A percentile compares a stretch with the other conserved stretches of the same genome.
Evolutionary conservation across 1,284 basidiomycete genomes (phyloP).

Genomic region (Earliella scabrosa): DNA sequence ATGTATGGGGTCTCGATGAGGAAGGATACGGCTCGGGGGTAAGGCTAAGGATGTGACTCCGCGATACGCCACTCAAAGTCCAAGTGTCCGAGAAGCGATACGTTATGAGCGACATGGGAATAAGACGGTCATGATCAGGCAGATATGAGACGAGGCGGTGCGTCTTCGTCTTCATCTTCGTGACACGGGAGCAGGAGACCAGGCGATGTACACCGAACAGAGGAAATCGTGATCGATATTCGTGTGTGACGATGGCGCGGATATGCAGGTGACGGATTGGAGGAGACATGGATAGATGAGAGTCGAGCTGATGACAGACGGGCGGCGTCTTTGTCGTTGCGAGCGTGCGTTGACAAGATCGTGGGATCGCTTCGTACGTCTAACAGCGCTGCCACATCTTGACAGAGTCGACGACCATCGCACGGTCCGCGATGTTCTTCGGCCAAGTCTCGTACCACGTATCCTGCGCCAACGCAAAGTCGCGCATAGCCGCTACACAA

Average conservation of each 20-base stretch:
- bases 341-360: too few species aligned
- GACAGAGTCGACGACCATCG: conserved; percentile 76
- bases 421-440: conserved; percentile 58
- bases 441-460: conserved; percentile 79
- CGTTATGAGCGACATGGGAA: neutral
- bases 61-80: neutral
- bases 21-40: too few species aligned
- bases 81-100: neutral
- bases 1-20: too few species aligned
- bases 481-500: conserved; percentile 56
- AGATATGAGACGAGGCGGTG: neutral
- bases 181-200: too few species aligned
- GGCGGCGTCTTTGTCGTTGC: too few species aligned
- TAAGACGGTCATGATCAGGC: neutral
- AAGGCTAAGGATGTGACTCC: too few species aligned
- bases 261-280: neutral
- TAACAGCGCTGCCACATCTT: conserved; percentile 77
- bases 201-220: too few species aligned
- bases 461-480: conserved; percentile 66
- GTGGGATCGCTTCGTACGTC: conserved; percentile 3
- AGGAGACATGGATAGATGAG: neutral
- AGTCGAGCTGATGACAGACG: too few species aligned
- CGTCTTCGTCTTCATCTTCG: neutral
- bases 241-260: neutral
- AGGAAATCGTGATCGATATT: neutral